Percentiles rank a stretch among this genome's conserved stretches.
These are phyloP conservation scores for Glebionis coronaria DNA, from an alignment of 129 eudicot species.

Conservation along the genomic window DNA sequence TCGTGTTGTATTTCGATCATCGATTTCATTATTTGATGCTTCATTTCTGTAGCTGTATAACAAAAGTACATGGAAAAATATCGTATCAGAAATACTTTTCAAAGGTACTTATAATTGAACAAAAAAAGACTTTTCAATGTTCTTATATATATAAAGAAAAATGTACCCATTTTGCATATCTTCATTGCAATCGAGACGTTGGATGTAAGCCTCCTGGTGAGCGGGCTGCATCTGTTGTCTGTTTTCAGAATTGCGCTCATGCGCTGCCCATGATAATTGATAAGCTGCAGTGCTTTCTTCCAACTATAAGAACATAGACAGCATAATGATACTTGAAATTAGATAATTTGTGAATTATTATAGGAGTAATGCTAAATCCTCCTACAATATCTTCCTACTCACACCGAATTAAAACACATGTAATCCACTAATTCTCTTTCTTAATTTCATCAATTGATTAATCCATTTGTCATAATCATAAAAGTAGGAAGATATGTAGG, in stretches of 20 bases:
- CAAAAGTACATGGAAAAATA: not conserved
- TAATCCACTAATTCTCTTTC: no score
- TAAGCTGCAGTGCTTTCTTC: slow-evolving; percentile 34
- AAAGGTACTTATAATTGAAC: not conserved
- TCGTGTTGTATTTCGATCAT: slow-evolving; percentile 22
- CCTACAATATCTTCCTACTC: no score
- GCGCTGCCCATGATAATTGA: slow-evolving; percentile 32
- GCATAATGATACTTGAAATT: not conserved
- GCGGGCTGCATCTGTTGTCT: slow-evolving; percentile 15
- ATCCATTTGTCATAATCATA: no score
- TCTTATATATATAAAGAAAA: not conserved
- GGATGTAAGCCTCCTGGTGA: slow-evolving; percentile 24
- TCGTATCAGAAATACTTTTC: not conserved
- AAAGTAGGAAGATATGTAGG: no score
- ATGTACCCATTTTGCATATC: slow-evolving; percentile 25
- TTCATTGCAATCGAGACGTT: slow-evolving; percentile 24
- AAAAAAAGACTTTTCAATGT: not conserved
- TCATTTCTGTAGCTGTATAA: slow-evolving; percentile 30
- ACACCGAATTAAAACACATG: no score
- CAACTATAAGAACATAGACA: slow-evolving; percentile 23
- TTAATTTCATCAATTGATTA: no score
- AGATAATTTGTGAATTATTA: not conserved
- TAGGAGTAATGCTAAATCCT: no score
- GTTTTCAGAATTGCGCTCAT: slow-evolving; percentile 18
- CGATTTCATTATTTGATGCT: slow-evolving; percentile 24